Conservation (phyloP, 179 eudicot genomes). For the Monotropa hypopitys region DNA sequence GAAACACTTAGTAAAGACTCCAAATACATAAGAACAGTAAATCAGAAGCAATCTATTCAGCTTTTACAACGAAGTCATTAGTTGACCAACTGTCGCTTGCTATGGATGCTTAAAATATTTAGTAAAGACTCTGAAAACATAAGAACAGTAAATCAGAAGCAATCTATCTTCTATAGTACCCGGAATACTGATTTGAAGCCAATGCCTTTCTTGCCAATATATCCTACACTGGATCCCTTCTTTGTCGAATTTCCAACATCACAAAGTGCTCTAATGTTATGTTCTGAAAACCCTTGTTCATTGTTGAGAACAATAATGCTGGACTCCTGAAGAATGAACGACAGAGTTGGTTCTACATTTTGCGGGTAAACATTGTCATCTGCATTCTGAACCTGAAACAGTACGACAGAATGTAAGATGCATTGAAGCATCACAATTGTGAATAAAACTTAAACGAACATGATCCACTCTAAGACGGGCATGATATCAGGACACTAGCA, state of each 20-base stretch:
- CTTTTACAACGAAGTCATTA: not conserved
- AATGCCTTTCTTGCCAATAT: slow-evolving; percentile 98
- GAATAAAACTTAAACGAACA: not conserved
- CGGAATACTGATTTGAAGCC: slow-evolving; percentile 97
- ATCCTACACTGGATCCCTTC: slow-evolving; percentile 67
- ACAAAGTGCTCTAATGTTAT: slow-evolving; percentile 88
- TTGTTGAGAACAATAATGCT: slow-evolving; percentile 69
- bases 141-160: not conserved
- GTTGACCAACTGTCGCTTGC: not conserved
- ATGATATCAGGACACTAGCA: not conserved
- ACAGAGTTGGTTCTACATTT: slow-evolving; percentile 67
- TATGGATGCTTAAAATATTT: not conserved
- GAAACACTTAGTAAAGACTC: too few relatives aligned
- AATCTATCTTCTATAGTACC: slow-evolving; percentile 28
- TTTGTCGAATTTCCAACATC: slow-evolving; percentile 96
- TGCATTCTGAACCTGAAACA: slow-evolving; percentile 81
- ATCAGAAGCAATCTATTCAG: too few relatives aligned
- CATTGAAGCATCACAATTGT: not conserved
- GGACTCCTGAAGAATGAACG: slow-evolving; percentile 60
- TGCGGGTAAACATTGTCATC: slow-evolving; percentile 76
- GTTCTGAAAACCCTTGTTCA: slow-evolving; percentile 68
- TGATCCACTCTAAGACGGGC: not conserved
- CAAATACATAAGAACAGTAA: too few relatives aligned
- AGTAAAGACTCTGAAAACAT: not conserved
- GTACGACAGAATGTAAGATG: slow-evolving; percentile 8